A percentile compares a stretch with the other conserved stretches of the same genome.
Evolutionary conservation across 305 asterid genomes (phyloP).

Genomic region (Fraxinus baroniana): DNA sequence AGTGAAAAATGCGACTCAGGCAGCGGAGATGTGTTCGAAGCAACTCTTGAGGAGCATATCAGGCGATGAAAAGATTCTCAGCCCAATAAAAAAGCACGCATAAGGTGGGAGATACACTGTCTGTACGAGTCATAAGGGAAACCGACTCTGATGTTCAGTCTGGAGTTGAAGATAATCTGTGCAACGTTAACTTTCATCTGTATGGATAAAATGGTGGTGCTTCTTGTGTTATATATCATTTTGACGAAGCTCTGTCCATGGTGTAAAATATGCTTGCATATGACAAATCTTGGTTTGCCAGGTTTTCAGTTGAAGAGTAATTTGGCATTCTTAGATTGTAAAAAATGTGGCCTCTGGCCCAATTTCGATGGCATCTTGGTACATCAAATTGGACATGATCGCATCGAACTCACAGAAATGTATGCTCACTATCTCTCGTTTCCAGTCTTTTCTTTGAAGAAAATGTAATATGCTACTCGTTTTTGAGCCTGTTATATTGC

Average conservation of each 20-base stretch:
- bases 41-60: constrained; percentile 76
- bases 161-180: neutral
- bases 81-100: constrained; percentile 35
- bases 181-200: neutral
- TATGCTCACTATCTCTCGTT: neutral
- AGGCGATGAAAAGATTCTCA: constrained; percentile 41
- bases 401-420: neutral
- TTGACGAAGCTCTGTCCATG: neutral
- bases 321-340: neutral
- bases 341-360: neutral
- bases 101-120: neutral
- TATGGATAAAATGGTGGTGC: neutral
- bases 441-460: neutral
- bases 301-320: neutral
- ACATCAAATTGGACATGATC: neutral
- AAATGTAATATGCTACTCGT: neutral
- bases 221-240: neutral
- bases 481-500: neutral
- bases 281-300: neutral
- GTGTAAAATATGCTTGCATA: neutral
- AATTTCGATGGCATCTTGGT: neutral
- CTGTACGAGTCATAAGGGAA: neutral
- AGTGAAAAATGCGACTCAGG: constrained; percentile 71
- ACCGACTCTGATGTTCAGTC: neutral
- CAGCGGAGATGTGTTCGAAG: constrained; percentile 70